These are phyloP conservation scores for Mucor ambiguus DNA, from an alignment of 371 early-diverging fungal genomes.

Conservation along the genomic window DNA sequence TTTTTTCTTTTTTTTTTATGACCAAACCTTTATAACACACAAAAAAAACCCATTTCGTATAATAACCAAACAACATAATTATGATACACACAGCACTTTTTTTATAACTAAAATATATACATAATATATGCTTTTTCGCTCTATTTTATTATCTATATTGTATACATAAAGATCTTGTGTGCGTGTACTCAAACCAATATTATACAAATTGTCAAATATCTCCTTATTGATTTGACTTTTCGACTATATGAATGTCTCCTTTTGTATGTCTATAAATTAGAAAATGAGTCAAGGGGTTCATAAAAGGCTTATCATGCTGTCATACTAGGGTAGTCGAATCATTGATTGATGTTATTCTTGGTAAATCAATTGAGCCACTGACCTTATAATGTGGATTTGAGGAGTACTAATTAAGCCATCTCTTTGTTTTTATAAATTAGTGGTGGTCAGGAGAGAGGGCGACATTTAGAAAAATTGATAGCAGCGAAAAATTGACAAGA, in stretches of 20 bases:
- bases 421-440: background rate
- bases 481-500: background rate
- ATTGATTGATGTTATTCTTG: background rate
- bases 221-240: background rate
- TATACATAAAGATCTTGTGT: background rate
- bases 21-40: background rate
- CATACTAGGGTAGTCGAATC: background rate
- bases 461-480: background rate
- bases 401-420: background rate
- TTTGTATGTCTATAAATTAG: background rate
- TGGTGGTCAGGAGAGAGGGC: background rate
- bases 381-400: background rate
- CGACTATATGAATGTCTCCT: background rate
- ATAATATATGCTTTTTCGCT: slow-evolving; percentile 3
- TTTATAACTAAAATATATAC: background rate
- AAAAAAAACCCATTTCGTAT: slow-evolving; percentile 4
- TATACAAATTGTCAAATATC: background rate
- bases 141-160: background rate
- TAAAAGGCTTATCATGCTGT: background rate
- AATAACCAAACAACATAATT: slow-evolving; percentile 10
- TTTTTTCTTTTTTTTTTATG: background rate
- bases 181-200: background rate
- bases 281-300: background rate
- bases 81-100: slow-evolving; percentile 2
- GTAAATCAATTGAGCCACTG: background rate